Percentiles rank a stretch among this genome's conserved stretches.
These are phyloP conservation scores for Amylostereum chailletii DNA, from an alignment of 1,284 basidiomycete species.

Conservation along the genomic window DNA sequence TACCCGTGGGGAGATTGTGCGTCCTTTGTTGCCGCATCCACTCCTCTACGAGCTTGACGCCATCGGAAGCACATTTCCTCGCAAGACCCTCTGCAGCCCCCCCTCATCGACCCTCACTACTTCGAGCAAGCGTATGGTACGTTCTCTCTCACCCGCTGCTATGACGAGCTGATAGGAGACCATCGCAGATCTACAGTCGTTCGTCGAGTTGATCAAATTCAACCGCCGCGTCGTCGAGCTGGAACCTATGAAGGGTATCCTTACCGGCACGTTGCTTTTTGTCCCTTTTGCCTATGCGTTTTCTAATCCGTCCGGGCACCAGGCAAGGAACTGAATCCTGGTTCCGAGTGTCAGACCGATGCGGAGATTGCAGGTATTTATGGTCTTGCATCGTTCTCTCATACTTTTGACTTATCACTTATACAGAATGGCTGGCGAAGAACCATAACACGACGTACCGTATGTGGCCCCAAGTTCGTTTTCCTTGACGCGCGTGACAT, in stretches of 20 bases:
- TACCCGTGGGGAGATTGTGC: constrained; percentile 11
- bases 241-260: constrained; percentile 9
- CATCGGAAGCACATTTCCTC: constrained; percentile 8
- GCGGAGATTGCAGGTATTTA: constrained; percentile 15
- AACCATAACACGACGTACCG: constrained; percentile 19
- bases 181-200: constrained; percentile 3
- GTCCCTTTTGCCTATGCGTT: no score
- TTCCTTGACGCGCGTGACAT: background rate
- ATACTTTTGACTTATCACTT: background rate
- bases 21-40: background rate
- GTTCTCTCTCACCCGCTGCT: background rate
- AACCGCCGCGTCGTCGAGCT: constrained; percentile 5
- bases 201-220: constrained; percentile 11
- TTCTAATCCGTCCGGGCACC: background rate
- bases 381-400: background rate
- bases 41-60: background rate
- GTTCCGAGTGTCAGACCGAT: constrained; percentile 11
- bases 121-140: constrained; percentile 13
- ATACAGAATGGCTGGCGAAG: constrained; percentile 18
- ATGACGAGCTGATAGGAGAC: background rate
- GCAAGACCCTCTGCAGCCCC: constrained; percentile 5
- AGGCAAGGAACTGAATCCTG: constrained; percentile 1
- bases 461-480: constrained; percentile 8
- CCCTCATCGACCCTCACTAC: constrained; percentile 10
- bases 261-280: constrained; percentile 1